Conservation (phyloP, 2,329 filamentous ascomycete species). For the Talaromyces atroroseus region DNA sequence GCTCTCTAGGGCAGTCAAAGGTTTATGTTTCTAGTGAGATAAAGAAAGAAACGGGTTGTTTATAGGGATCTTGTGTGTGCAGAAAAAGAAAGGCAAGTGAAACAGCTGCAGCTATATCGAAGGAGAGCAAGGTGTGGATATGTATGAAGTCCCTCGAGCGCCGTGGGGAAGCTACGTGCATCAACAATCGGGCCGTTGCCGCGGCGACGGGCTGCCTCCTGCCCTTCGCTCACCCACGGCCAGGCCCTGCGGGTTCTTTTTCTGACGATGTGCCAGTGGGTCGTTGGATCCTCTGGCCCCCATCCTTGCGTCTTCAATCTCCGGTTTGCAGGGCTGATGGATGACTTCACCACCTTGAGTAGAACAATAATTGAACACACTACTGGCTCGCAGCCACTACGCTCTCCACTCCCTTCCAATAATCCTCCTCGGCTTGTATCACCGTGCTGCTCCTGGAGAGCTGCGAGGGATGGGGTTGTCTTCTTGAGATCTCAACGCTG, state of each 20-base stretch:
- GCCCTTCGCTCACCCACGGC: background rate
- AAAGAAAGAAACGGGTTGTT: background rate
- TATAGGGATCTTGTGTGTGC: background rate
- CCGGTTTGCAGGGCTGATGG: conserved; percentile 11
- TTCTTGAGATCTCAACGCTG: too few relatives aligned
- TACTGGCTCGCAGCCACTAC: background rate
- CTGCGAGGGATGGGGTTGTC: conserved; percentile 3
- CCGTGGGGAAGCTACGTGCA: conserved; percentile 20
- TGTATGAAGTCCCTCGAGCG: conserved; percentile 9
- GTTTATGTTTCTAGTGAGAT: conserved; percentile 7
- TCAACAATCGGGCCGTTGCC: conserved; percentile 38
- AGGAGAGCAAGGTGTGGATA: conserved; percentile 10
- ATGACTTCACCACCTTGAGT: background rate
- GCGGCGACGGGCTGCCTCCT: conserved; percentile 25
- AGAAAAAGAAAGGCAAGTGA: background rate
- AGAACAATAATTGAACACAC: conserved; percentile 1
- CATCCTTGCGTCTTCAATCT: conserved; percentile 12
- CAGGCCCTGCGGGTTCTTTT: background rate
- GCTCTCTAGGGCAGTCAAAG: conserved; percentile 9
- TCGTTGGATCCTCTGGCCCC: background rate
- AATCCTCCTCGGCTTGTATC: background rate
- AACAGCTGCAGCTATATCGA: background rate
- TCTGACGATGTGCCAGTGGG: conserved; percentile 2
- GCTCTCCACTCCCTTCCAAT: background rate
- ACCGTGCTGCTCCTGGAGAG: background rate